phyloP scores from a whole-genome alignment of 768 basidiomycete genomes.

The Fomitopsis pulvina region DNA sequence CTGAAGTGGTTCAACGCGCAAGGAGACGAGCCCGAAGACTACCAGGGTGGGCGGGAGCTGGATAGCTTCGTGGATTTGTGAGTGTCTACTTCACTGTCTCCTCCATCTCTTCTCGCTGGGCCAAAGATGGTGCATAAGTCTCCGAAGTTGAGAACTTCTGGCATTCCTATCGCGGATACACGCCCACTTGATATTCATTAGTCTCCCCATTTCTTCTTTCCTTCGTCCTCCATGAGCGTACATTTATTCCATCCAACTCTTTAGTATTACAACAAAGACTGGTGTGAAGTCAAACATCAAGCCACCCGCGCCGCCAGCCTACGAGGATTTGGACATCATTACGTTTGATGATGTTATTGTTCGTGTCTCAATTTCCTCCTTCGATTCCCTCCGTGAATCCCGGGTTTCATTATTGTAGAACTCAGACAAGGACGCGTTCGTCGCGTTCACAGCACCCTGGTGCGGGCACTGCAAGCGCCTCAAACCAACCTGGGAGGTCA shows the following conservation, averaged over 20 bases:
- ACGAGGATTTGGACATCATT: conserved; percentile 56
- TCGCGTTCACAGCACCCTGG: conserved; percentile 82
- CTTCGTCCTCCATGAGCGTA: not conserved
- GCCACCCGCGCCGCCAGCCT: conserved; percentile 70
- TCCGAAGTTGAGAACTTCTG: not conserved
- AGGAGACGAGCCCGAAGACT: conserved; percentile 55
- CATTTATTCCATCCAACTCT: not conserved
- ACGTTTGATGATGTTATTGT: conserved; percentile 78
- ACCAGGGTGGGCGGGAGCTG: conserved; percentile 76
- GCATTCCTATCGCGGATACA: not conserved
- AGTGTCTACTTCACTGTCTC: conserved; percentile 20
- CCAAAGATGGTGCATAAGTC: no score
- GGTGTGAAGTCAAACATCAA: conserved; percentile 86
- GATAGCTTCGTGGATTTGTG: conserved; percentile 73
- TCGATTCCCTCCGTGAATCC: not conserved
- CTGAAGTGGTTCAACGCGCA: conserved; percentile 85
- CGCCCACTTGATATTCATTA: not conserved
- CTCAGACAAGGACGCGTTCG: conserved; percentile 72
- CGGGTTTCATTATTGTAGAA: conserved; percentile 36
- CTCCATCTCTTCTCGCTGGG: not conserved
- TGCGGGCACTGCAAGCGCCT: conserved; percentile 94
- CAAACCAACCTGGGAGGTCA: conserved; percentile 83
- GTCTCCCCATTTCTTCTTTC: not conserved
- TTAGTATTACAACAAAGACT: conserved; percentile 66
- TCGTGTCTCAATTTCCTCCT: conserved; percentile 11